A percentile compares a stretch with the other conserved stretches of the same genome.
Conservation (phyloP, 2,329 filamentous ascomycete genomes). For the Aspergillus sp. region DNA sequence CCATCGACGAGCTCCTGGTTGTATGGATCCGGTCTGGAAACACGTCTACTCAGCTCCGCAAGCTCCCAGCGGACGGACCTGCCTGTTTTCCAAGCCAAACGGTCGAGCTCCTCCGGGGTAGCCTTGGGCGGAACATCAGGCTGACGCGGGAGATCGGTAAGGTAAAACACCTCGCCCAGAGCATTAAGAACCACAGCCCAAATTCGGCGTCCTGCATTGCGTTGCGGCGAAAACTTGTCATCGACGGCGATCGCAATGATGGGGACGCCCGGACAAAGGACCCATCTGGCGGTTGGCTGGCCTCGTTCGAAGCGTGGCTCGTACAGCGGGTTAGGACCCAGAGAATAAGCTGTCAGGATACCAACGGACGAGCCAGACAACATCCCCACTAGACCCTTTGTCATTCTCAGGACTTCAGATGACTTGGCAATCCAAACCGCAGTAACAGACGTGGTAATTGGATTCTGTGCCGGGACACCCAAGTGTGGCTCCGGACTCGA, state of each 20-base stretch:
- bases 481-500: constrained; percentile 56
- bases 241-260: constrained; percentile 80
- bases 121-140: constrained; percentile 42
- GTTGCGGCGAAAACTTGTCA: constrained; percentile 67
- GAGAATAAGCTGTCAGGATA: constrained; percentile 71
- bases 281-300: constrained; percentile 81
- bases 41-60: constrained; percentile 68
- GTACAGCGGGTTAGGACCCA: constrained; percentile 57
- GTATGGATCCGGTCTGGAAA: constrained; percentile 64
- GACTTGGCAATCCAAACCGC: constrained; percentile 90
- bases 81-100: constrained; percentile 71
- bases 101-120: constrained; percentile 49
- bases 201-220: constrained; percentile 62
- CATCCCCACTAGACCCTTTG: constrained; percentile 72
- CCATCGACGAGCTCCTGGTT: constrained; percentile 61
- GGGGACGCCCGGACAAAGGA: constrained; percentile 84
- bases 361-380: constrained; percentile 77
- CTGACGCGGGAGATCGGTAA: constrained; percentile 62
- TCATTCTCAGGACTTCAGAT: constrained; percentile 60
- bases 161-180: constrained; percentile 81
- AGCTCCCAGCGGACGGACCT: constrained; percentile 74
- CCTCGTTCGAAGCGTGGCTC: constrained; percentile 61
- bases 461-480: constrained; percentile 70
- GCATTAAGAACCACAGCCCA: constrained; percentile 96
- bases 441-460: constrained; percentile 63